A percentile compares a stretch with the other conserved stretches of the same genome.
These are phyloP conservation scores for Pontederia paniculata DNA, from an alignment of 176 grass and related monocot genomes.

Conservation along the genomic window DNA sequence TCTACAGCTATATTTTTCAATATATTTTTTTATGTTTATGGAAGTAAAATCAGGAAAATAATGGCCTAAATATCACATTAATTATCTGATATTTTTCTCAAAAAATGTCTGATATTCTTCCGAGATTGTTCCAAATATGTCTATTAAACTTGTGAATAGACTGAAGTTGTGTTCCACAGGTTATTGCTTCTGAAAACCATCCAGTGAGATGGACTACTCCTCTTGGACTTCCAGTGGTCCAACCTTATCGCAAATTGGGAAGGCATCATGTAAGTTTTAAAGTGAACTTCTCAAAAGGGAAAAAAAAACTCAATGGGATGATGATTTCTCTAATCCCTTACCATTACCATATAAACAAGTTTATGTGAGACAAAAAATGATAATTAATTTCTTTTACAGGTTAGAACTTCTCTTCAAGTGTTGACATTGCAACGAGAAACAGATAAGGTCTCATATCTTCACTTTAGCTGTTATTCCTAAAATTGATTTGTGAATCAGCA, in stretches of 20 bases:
- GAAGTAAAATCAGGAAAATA: no score
- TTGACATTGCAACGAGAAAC: conserved; percentile 86
- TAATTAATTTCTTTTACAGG: conserved; percentile 39
- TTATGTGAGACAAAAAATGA: neutral
- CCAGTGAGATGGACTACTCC: conserved; percentile 81
- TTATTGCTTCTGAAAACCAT: conserved; percentile 92
- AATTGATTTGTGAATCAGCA: neutral
- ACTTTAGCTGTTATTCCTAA: neutral
- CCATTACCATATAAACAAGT: no score
- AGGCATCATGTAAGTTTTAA: conserved; percentile 55
- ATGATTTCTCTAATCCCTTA: no score
- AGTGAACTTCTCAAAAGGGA: neutral
- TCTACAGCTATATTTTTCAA: no score
- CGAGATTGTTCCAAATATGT: conserved; percentile 11
- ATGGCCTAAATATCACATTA: no score
- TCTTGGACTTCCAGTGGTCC: conserved; percentile 92
- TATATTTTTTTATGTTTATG: no score
- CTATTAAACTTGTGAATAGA: neutral
- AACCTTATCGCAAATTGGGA: conserved; percentile 84
- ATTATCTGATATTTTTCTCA: no score
- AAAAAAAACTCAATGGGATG: no score
- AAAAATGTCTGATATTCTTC: neutral
- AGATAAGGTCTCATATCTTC: conserved; percentile 52
- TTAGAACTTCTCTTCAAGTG: conserved; percentile 90
- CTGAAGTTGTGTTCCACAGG: conserved; percentile 37